phyloP scores from a whole-genome alignment of 495 filamentous ascomycete genomes.

The Aspergillus wentii region DNA sequence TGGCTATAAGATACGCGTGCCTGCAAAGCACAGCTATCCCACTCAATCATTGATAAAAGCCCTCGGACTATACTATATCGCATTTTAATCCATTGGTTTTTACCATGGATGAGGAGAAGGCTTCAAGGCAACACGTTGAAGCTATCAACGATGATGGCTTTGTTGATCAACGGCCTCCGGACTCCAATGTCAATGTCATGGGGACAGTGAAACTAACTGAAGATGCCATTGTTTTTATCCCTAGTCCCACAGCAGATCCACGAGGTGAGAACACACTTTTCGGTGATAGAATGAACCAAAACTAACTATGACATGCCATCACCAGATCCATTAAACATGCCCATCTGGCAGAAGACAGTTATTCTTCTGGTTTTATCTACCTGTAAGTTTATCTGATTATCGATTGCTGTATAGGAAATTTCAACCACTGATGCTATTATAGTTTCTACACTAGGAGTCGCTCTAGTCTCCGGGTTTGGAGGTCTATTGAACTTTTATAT shows the following conservation, averaged over 20 bases:
- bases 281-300: too few relatives aligned
- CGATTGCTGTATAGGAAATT: too few relatives aligned
- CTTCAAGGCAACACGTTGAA: slow-evolving; percentile 13
- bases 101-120: slow-evolving; percentile 3
- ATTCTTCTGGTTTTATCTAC: slow-evolving; percentile 22
- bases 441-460: slow-evolving; percentile 23
- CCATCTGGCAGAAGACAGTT: slow-evolving; percentile 19
- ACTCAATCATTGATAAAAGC: too few relatives aligned
- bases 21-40: too few relatives aligned
- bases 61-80: too few relatives aligned
- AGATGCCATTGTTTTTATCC: slow-evolving; percentile 23
- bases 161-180: background rate
- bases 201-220: slow-evolving; percentile 26
- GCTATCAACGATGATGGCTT: slow-evolving; percentile 9
- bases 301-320: too few relatives aligned
- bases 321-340: slow-evolving; percentile 28
- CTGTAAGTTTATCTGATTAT: slow-evolving; percentile 12
- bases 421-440: too few relatives aligned
- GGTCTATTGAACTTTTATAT: slow-evolving; percentile 23
- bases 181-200: slow-evolving; percentile 16
- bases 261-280: too few relatives aligned
- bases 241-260: slow-evolving; percentile 24
- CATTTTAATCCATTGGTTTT: slow-evolving; percentile 4
- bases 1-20: too few relatives aligned
- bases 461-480: slow-evolving; percentile 25